These are phyloP conservation scores for Gliomastix tumulicola DNA, from an alignment of 2,329 filamentous ascomycete genomes.

Conservation along the genomic window DNA sequence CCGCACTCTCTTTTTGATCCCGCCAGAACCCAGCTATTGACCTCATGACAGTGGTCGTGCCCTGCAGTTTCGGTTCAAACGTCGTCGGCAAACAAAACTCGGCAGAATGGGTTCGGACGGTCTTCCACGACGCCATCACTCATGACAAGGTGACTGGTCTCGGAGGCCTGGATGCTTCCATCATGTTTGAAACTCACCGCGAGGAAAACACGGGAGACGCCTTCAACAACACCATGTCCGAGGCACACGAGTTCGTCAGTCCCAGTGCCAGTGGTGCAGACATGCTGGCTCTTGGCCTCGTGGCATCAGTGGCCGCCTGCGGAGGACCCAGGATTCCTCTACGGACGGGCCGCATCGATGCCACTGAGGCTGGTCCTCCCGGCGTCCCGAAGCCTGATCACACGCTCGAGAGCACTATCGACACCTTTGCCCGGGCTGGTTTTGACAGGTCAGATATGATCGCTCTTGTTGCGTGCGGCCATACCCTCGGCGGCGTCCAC, in stretches of 20 bases:
- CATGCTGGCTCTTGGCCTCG: slow-evolving; percentile 8
- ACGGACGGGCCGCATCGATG: slow-evolving; percentile 18
- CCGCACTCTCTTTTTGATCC: not conserved
- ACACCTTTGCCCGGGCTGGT: slow-evolving; percentile 17
- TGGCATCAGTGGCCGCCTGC: slow-evolving; percentile 17
- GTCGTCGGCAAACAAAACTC: slow-evolving; percentile 14
- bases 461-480: slow-evolving; percentile 23
- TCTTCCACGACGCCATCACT: slow-evolving; percentile 20
- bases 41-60: slow-evolving; percentile 2
- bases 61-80: slow-evolving; percentile 12
- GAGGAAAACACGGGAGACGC: slow-evolving; percentile 18
- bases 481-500: slow-evolving; percentile 33
- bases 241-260: slow-evolving; percentile 13
- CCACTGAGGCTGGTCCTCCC: slow-evolving; percentile 14
- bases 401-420: slow-evolving; percentile 12
- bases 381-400: slow-evolving; percentile 22
- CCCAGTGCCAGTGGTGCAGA: slow-evolving; percentile 12
- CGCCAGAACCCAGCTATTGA: slow-evolving; percentile 1
- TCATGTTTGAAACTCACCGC: slow-evolving; percentile 19
- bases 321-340: slow-evolving; percentile 12
- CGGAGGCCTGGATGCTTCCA: slow-evolving; percentile 21
- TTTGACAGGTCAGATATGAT: slow-evolving; percentile 23
- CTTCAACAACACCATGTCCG: slow-evolving; percentile 20
- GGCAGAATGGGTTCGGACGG: slow-evolving; percentile 22
- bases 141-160: slow-evolving; percentile 14